A percentile compares a stretch with the other conserved stretches of the same genome.
Conservation (phyloP, 2,329 filamentous ascomycete species). For the Xylariaceae sp. region DNA sequence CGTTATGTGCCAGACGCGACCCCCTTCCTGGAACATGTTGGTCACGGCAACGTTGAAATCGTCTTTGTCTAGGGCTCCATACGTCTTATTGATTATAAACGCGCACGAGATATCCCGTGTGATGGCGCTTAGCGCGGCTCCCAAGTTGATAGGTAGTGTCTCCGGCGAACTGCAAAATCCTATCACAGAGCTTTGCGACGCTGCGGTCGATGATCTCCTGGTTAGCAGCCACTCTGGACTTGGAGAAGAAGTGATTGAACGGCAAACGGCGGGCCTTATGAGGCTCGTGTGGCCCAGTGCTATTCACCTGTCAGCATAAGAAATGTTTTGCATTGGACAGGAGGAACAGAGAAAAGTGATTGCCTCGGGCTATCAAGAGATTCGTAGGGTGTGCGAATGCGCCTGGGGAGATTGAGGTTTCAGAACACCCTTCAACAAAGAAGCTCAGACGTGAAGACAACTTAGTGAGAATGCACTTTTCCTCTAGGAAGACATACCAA, state of each 20-base stretch:
- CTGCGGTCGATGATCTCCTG: slow-evolving; percentile 7
- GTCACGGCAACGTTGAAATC: neutral
- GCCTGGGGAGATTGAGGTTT: slow-evolving; percentile 2
- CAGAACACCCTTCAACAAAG: too few species aligned
- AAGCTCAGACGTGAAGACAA: too few species aligned
- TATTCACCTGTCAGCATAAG: too few species aligned
- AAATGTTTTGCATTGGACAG: too few species aligned
- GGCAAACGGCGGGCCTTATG: slow-evolving; percentile 13
- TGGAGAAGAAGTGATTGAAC: slow-evolving; percentile 15
- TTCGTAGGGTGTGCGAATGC: too few species aligned
- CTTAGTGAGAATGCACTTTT: too few species aligned
- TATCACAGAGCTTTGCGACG: slow-evolving; percentile 3
- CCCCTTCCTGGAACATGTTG: neutral
- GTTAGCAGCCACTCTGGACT: slow-evolving; percentile 6
- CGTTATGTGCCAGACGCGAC: neutral
- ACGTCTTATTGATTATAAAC: neutral
- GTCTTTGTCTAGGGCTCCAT: neutral
- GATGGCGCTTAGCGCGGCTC: neutral
- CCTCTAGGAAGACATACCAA: too few species aligned
- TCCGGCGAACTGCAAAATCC: slow-evolving; percentile 7
- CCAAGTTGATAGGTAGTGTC: neutral
- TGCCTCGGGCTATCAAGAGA: too few species aligned
- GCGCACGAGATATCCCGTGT: neutral
- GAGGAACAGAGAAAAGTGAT: too few species aligned
- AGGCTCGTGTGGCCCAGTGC: too few species aligned